Percentiles rank a stretch among this genome's conserved stretches.
These are phyloP conservation scores for Gardenia jasminoides DNA, from an alignment of 257 asterid species.

Conservation along the genomic window DNA sequence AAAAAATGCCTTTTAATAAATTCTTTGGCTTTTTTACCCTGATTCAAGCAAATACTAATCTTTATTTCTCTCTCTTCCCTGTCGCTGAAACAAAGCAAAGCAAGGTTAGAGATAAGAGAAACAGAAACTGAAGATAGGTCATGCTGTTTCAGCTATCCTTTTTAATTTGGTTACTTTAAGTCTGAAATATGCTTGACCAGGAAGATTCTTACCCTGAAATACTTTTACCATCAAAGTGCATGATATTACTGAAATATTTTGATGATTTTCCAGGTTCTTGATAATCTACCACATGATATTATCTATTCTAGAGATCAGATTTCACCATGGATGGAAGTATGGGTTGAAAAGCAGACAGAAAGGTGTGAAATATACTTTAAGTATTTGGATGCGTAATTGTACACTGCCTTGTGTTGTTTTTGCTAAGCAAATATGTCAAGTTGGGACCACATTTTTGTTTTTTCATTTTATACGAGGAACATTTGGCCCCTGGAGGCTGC, in stretches of 20 bases:
- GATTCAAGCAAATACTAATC: not conserved
- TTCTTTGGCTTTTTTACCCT: not conserved
- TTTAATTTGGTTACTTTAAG: not conserved
- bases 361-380: conserved; percentile 29
- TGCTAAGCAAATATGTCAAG: not conserved
- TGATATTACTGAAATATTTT: not conserved
- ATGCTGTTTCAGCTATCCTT: not conserved
- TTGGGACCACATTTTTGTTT: not conserved
- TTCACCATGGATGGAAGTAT: conserved; percentile 94
- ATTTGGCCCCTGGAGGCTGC: conserved; percentile 1
- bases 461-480: not conserved
- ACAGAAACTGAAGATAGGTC: not conserved
- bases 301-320: conserved; percentile 77
- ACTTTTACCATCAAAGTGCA: conserved; percentile 6
- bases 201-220: not conserved
- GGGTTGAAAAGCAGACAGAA: conserved; percentile 69
- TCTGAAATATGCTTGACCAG: not conserved
- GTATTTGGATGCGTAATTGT: not conserved
- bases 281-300: conserved; percentile 98
- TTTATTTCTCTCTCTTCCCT: not conserved
- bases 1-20: not conserved
- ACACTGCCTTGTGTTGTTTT: not conserved
- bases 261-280: conserved; percentile 68
- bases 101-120: not conserved
- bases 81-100: too few relatives aligned